These are phyloP conservation scores for Linum lewisii DNA, from an alignment of 345 rosid species.

Conservation along the genomic window DNA sequence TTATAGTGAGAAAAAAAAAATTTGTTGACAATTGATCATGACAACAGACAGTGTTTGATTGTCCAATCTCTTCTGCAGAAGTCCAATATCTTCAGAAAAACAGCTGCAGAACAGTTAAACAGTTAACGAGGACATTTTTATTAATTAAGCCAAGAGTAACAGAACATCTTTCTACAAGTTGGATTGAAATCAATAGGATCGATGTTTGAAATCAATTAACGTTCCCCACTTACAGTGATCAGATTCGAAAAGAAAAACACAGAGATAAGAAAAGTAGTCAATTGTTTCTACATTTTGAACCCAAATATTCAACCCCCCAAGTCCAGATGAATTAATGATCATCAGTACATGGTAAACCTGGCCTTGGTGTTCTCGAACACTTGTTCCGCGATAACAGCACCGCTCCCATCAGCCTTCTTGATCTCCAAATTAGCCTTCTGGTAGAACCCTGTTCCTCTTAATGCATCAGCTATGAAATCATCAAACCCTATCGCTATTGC, in stretches of 20 bases:
- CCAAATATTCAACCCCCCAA: not conserved
- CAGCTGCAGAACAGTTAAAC: too few species aligned
- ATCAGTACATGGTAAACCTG: constrained; percentile 63
- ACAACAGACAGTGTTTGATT: too few species aligned
- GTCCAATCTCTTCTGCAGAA: too few species aligned
- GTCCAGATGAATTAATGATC: not conserved
- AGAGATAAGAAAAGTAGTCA: not conserved
- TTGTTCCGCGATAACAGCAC: constrained; percentile 72
- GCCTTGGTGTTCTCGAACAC: constrained; percentile 81
- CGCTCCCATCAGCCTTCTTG: constrained; percentile 61
- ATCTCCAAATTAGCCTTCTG: constrained; percentile 74
- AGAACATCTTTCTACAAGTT: not conserved
- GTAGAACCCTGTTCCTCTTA: constrained; percentile 56
- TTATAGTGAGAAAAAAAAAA: too few species aligned
- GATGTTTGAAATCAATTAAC: not conserved
- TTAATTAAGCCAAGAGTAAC: too few species aligned
- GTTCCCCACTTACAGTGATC: not conserved
- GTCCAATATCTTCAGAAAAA: too few species aligned
- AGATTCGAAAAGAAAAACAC: not conserved
- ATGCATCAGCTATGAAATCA: constrained; percentile 65
- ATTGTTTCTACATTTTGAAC: not conserved
- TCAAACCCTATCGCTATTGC: constrained; percentile 84
- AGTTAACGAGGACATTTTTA: too few species aligned
- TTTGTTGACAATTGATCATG: too few species aligned
- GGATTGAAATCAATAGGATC: not conserved